phyloP scores from a whole-genome alignment of 495 filamentous ascomycete species.

The Tuber indicum region DNA sequence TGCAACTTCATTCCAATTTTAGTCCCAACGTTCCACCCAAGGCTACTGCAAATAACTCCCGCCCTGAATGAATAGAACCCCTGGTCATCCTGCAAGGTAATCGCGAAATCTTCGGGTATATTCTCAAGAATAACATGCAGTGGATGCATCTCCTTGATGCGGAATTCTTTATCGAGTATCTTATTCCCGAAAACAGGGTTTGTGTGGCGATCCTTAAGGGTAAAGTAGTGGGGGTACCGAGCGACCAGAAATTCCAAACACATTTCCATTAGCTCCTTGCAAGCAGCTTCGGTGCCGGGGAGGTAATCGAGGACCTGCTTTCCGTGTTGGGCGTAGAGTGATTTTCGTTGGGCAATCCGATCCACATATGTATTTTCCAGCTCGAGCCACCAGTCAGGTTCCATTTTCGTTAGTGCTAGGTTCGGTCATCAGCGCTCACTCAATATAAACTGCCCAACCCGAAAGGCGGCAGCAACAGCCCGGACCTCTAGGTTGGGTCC shows the following conservation, averaged over 20 bases:
- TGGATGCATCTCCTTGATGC: constrained; percentile 59
- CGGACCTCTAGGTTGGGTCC: background rate
- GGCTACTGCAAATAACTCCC: constrained; percentile 67
- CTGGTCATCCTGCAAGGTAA: constrained; percentile 65
- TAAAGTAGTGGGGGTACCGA: constrained; percentile 76
- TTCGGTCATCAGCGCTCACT: constrained; percentile 23
- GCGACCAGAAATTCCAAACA: constrained; percentile 68
- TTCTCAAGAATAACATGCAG: constrained; percentile 71
- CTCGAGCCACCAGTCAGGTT: constrained; percentile 88
- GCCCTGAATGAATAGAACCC: constrained; percentile 73
- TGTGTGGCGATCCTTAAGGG: constrained; percentile 45
- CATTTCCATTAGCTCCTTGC: constrained; percentile 91
- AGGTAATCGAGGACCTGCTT: constrained; percentile 59
- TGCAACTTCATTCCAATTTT: constrained; percentile 69
- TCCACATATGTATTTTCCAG: constrained; percentile 67
- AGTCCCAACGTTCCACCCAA: constrained; percentile 72
- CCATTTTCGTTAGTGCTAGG: constrained; percentile 69
- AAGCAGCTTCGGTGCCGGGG: constrained; percentile 73
- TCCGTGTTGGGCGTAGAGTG: constrained; percentile 60
- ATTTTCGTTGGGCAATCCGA: constrained; percentile 65
- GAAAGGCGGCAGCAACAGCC: background rate
- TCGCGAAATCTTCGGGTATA: constrained; percentile 80
- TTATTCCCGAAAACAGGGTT: constrained; percentile 55
- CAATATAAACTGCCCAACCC: background rate
- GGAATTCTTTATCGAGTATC: constrained; percentile 60